A percentile compares a stretch with the other conserved stretches of the same genome.
Conservation (phyloP, 768 basidiomycete species). For the Leccinum pellstonianum region DNA sequence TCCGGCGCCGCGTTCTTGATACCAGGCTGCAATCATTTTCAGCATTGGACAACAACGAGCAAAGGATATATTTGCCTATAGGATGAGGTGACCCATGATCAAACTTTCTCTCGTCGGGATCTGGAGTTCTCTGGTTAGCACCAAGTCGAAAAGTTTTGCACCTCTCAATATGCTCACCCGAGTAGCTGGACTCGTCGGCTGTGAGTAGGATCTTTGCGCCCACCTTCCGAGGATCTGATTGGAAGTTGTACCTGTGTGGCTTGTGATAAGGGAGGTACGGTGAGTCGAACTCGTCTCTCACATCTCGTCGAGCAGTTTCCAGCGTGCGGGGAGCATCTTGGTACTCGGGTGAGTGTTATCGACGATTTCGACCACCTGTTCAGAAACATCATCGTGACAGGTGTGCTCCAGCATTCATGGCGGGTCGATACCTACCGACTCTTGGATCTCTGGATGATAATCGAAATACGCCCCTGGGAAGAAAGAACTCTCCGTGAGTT, state of each 20-base stretch:
- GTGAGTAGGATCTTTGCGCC: constrained; percentile 63
- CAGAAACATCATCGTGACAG: background rate
- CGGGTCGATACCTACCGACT: constrained; percentile 46
- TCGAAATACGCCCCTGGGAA: constrained; percentile 62
- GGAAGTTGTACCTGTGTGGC: constrained; percentile 60
- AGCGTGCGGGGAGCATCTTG: constrained; percentile 46
- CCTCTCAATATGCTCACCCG: constrained; percentile 40
- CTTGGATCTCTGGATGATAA: constrained; percentile 64
- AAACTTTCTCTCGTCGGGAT: constrained; percentile 40
- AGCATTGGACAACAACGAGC: background rate
- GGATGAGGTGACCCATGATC: constrained; percentile 78
- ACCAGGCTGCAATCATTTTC: constrained; percentile 63
- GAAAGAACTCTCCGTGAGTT: background rate
- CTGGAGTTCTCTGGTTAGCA: constrained; percentile 11
- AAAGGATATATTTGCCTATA: constrained; percentile 46
- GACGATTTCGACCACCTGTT: constrained; percentile 57
- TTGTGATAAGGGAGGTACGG: constrained; percentile 13
- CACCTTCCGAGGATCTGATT: constrained; percentile 62
- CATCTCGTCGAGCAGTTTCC: constrained; percentile 62
- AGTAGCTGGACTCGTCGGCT: constrained; percentile 40
- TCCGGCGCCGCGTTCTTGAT: constrained; percentile 72
- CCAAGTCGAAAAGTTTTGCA: background rate
- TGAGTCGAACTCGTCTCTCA: constrained; percentile 29
- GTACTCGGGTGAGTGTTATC: constrained; percentile 63
- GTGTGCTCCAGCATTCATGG: background rate